phyloP scores from a whole-genome alignment of 163 green algal species.

The Chloroidium sp. region DNA sequence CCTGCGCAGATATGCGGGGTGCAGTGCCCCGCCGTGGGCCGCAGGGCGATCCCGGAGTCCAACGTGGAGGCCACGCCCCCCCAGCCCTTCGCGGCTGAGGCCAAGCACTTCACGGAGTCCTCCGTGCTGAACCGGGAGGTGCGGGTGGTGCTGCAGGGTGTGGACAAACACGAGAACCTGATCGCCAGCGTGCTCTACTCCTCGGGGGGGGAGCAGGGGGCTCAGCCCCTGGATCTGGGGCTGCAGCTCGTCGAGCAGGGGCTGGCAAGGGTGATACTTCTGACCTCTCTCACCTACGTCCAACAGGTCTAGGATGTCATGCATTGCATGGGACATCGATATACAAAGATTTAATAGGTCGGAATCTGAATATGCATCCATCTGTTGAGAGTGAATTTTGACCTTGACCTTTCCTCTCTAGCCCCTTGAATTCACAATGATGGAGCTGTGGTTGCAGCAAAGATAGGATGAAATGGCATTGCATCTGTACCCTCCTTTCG shows the following conservation, averaged over 20 bases:
- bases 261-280: slow-evolving; percentile 48
- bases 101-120: slow-evolving; percentile 78
- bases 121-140: slow-evolving; percentile 52
- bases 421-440: no score
- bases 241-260: slow-evolving; percentile 50
- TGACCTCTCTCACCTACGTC: no score
- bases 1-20: slow-evolving; percentile 68
- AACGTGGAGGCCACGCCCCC: slow-evolving; percentile 9
- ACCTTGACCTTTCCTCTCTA: no score
- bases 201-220: slow-evolving; percentile 10
- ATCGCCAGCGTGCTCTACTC: slow-evolving; percentile 52
- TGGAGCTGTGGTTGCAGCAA: no score
- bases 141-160: slow-evolving; percentile 69
- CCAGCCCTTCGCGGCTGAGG: slow-evolving; percentile 77
- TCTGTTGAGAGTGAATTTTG: no score
- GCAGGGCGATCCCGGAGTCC: slow-evolving; percentile 10
- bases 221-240: slow-evolving; percentile 36
- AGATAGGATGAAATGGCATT: no score
- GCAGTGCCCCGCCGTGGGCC: slow-evolving; percentile 61
- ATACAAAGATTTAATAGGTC: no score
- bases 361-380: no score
- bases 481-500: no score
- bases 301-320: no score
- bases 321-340: no score
- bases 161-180: slow-evolving; percentile 80